These are phyloP conservation scores for Penicillium turbatum DNA, from an alignment of 495 filamentous ascomycete species.

Conservation along the genomic window DNA sequence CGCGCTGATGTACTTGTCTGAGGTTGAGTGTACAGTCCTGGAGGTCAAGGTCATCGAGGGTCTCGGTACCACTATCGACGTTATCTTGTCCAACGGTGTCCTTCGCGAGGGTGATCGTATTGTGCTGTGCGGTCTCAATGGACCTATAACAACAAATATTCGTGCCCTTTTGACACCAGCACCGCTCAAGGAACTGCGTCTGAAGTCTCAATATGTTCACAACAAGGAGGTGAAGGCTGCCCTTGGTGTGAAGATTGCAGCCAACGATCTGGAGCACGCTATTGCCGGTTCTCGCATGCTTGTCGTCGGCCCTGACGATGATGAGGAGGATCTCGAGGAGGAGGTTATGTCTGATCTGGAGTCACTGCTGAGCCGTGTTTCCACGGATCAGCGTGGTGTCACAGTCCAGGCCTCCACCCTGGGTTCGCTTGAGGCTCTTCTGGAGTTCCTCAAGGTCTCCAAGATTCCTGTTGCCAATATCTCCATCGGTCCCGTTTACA, in stretches of 20 bases:
- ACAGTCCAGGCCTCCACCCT: conserved; percentile 96
- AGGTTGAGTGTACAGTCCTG: conserved; percentile 95
- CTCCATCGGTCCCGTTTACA: conserved; percentile 96
- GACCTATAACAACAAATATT: conserved; percentile 90
- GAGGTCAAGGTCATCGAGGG: conserved; percentile 99
- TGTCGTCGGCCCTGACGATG: conserved; percentile 89
- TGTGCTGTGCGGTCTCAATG: conserved; percentile 91
- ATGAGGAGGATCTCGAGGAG: conserved; percentile 93
- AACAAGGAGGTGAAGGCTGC: conserved; percentile 99
- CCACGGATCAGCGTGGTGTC: conserved; percentile 88
- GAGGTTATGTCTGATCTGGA: conserved; percentile 96
- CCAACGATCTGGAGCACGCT: conserved; percentile 91
- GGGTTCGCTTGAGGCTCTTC: conserved; percentile 90
- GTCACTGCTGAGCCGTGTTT: conserved; percentile 82
- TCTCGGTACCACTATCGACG: conserved; percentile 97
- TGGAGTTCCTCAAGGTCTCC: conserved; percentile 89
- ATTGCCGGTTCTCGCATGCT: conserved; percentile 95
- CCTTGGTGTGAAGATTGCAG: conserved; percentile 97
- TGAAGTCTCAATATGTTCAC: conserved; percentile 94
- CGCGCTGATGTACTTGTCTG: conserved; percentile 95
- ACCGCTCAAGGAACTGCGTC: conserved; percentile 86
- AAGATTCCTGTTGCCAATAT: conserved; percentile 98
- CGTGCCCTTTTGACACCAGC: conserved; percentile 95
- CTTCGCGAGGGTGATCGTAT: conserved; percentile 92
- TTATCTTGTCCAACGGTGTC: conserved; percentile 93